Evolutionary conservation across 106 monocot species (phyloP).

Genomic region (Platanthera zijinensis): DNA sequence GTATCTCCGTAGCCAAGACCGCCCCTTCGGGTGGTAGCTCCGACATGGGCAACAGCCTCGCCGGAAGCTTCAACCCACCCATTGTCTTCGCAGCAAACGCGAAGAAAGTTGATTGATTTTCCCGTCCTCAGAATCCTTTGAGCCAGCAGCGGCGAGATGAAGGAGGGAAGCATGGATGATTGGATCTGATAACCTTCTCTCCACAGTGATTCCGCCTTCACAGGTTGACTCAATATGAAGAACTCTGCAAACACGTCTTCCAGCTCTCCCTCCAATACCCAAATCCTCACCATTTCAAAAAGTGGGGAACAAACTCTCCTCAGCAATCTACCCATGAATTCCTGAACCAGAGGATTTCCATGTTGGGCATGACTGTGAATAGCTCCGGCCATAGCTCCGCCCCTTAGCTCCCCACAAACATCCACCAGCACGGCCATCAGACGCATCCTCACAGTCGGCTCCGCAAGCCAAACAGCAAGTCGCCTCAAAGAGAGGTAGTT

Average conservation of each 20-base stretch:
- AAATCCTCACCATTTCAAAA: slow-evolving; percentile 86
- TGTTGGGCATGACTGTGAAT: slow-evolving; percentile 73
- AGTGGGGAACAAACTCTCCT: slow-evolving; percentile 79
- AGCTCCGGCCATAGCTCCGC: slow-evolving; percentile 94
- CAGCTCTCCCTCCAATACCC: slow-evolving; percentile 95
- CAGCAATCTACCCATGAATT: slow-evolving; percentile 82
- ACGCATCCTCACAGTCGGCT: slow-evolving; percentile 87
- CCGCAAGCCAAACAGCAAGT: slow-evolving; percentile 83
- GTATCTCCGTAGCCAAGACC: slow-evolving; percentile 86
- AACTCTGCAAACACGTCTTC: slow-evolving; percentile 81
- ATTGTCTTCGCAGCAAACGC: slow-evolving; percentile 93
- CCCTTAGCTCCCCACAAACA: slow-evolving; percentile 46
- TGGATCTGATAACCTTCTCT: slow-evolving; percentile 82
- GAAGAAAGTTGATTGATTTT: slow-evolving; percentile 92
- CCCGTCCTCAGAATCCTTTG: slow-evolving; percentile 86
- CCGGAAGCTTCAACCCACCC: slow-evolving; percentile 80
- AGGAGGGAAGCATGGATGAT: slow-evolving; percentile 79
- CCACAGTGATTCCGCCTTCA: slow-evolving; percentile 88
- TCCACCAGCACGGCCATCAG: slow-evolving; percentile 91
- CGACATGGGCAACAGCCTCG: slow-evolving; percentile 70
- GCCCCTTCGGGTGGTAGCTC: slow-evolving; percentile 65
- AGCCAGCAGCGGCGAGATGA: slow-evolving; percentile 75
- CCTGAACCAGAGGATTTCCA: slow-evolving; percentile 79
- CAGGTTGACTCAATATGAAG: slow-evolving; percentile 75
- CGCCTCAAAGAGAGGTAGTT: slow-evolving; percentile 77